phyloP scores from a whole-genome alignment of 2,329 filamentous ascomycete species.

The Talaromyces sp. region DNA sequence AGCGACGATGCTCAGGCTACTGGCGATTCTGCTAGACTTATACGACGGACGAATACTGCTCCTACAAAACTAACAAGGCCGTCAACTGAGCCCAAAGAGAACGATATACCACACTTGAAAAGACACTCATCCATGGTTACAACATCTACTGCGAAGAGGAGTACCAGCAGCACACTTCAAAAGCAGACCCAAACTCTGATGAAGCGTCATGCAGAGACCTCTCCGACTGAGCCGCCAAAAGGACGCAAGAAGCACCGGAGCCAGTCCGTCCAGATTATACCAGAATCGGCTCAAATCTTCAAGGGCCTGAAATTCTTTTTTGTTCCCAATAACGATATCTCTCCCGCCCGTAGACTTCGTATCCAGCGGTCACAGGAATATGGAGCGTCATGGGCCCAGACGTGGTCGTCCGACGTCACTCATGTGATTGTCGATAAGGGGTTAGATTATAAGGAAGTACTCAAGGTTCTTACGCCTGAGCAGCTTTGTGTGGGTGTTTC shows the following conservation, averaged over 20 bases:
- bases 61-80: background rate
- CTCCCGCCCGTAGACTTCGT: constrained; percentile 62
- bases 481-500: constrained; percentile 47
- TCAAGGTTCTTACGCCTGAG: constrained; percentile 52
- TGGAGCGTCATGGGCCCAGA: constrained; percentile 68
- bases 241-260: constrained; percentile 26
- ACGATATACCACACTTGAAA: background rate
- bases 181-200: background rate
- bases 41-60: background rate
- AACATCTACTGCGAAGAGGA: background rate
- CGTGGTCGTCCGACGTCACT: constrained; percentile 58
- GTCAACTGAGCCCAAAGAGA: background rate
- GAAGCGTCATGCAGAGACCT: background rate
- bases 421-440: constrained; percentile 76
- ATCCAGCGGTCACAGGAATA: constrained; percentile 73
- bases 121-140: background rate
- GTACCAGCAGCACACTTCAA: background rate
- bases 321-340: constrained; percentile 74
- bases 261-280: constrained; percentile 44
- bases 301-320: constrained; percentile 66
- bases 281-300: constrained; percentile 59
- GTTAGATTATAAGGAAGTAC: constrained; percentile 62
- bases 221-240: background rate
- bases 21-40: background rate
- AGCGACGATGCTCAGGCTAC: constrained; percentile 26